phyloP scores from a whole-genome alignment of 2,329 filamentous ascomycete species.

The Dothistroma septosporum region DNA sequence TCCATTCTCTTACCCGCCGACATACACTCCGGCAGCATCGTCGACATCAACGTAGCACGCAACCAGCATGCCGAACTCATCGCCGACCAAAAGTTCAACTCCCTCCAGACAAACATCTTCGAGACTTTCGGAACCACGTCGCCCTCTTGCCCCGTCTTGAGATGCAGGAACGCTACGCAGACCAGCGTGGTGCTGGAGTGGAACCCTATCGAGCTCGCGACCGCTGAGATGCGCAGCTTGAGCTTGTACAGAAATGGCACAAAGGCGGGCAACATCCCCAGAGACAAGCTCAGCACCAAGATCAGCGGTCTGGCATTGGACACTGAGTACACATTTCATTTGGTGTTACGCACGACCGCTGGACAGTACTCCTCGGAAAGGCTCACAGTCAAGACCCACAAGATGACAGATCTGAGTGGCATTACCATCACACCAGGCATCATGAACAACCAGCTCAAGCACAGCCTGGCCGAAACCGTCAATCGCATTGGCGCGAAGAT shows the following conservation, averaged over 20 bases:
- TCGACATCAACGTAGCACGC: constrained; percentile 91
- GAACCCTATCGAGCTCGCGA: constrained; percentile 91
- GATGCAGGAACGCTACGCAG: constrained; percentile 94
- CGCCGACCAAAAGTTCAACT: constrained; percentile 70
- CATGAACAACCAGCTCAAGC: constrained; percentile 67
- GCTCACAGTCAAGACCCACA: constrained; percentile 84
- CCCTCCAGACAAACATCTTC: constrained; percentile 86
- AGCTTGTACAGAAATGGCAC: constrained; percentile 92
- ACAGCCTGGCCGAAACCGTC: constrained; percentile 69
- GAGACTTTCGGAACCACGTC: constrained; percentile 77
- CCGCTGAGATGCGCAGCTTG: constrained; percentile 82
- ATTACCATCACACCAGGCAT: constrained; percentile 92
- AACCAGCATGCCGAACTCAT: constrained; percentile 74
- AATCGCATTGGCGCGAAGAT: constrained; percentile 90
- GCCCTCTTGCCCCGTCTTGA: constrained; percentile 71
- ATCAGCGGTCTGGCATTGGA: constrained; percentile 95
- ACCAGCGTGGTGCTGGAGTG: constrained; percentile 98
- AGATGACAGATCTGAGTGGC: constrained; percentile 95
- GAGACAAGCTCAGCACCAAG: constrained; percentile 90
- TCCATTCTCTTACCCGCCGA: constrained; percentile 94
- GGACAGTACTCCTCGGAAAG: constrained; percentile 82
- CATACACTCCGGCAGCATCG: constrained; percentile 93
- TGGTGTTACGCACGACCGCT: constrained; percentile 84
- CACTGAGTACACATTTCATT: constrained; percentile 90
- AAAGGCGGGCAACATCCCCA: constrained; percentile 92